Conservation (phyloP, 257 asterid genomes). For the Perilla frutescens region DNA sequence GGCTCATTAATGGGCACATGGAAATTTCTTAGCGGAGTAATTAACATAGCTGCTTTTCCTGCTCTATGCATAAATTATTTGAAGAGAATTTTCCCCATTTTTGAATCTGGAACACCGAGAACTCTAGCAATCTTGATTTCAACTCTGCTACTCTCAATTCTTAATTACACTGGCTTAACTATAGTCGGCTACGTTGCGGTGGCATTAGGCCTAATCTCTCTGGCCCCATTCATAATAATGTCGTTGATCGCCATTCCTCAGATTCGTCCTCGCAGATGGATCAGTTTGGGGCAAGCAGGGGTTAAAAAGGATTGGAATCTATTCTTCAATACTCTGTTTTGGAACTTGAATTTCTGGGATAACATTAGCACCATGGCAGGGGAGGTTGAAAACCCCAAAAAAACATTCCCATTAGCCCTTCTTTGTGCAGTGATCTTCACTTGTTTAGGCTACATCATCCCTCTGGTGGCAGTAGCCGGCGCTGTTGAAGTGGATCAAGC, state of each 20-base stretch:
- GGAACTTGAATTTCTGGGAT: constrained; percentile 86
- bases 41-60: constrained; percentile 80
- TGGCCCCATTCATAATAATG: constrained; percentile 65
- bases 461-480: constrained; percentile 74
- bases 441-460: constrained; percentile 67
- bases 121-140: constrained; percentile 53
- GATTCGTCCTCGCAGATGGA: constrained; percentile 66
- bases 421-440: constrained; percentile 62
- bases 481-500: constrained; percentile 60
- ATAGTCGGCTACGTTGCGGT: constrained; percentile 76
- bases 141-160: constrained; percentile 42
- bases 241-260: constrained; percentile 70
- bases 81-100: constrained; percentile 59
- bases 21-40: constrained; percentile 80
- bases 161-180: constrained; percentile 66
- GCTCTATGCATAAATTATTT: constrained; percentile 65
- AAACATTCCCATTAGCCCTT: constrained; percentile 61
- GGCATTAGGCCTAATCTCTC: constrained; percentile 60
- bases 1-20: constrained; percentile 84
- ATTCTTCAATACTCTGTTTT: constrained; percentile 71
- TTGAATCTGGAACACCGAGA: constrained; percentile 53
- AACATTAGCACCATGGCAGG: constrained; percentile 77
- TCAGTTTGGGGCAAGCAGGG: constrained; percentile 57
- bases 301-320: constrained; percentile 66
- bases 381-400: constrained; percentile 70